These are phyloP conservation scores for Sporisorium sorghi DNA, from an alignment of 1,284 basidiomycete species.

Conservation along the genomic window DNA sequence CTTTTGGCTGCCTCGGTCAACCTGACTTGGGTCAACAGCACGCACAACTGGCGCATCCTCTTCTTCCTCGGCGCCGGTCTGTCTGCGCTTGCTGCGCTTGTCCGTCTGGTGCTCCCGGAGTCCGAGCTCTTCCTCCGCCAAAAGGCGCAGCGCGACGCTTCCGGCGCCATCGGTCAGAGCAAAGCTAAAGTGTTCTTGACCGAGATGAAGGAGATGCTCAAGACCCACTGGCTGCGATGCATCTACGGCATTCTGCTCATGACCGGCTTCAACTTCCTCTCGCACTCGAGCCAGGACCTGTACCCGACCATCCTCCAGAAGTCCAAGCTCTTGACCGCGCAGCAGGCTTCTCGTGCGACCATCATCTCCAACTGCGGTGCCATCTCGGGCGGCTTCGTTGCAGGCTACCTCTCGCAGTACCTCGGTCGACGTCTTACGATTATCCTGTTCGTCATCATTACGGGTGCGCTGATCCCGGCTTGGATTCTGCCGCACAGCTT, in stretches of 20 bases:
- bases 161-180: slow-evolving; percentile 24
- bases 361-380: slow-evolving; percentile 89
- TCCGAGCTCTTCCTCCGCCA: slow-evolving; percentile 77
- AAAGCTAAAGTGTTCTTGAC: slow-evolving; percentile 78
- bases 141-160: slow-evolving; percentile 67
- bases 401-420: slow-evolving; percentile 84
- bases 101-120: slow-evolving; percentile 83
- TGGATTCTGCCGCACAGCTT: slow-evolving; percentile 71
- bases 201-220: slow-evolving; percentile 81
- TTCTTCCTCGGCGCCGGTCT: slow-evolving; percentile 75
- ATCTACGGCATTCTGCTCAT: slow-evolving; percentile 78
- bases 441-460: slow-evolving; percentile 72
- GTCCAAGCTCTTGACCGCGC: slow-evolving; percentile 65
- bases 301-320: slow-evolving; percentile 64
- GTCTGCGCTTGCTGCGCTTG: slow-evolving; percentile 78
- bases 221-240: slow-evolving; percentile 83
- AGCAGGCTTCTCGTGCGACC: slow-evolving; percentile 82
- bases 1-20: slow-evolving; percentile 79
- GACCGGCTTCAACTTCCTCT: slow-evolving; percentile 86
- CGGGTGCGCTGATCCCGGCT: slow-evolving; percentile 60
- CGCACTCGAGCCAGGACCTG: slow-evolving; percentile 69
- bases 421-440: slow-evolving; percentile 89
- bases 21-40: slow-evolving; percentile 72
- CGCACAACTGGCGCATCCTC: slow-evolving; percentile 71
- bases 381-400: slow-evolving; percentile 80